Conservation (phyloP, 441 rosid genomes). For the Metrosideros polymorpha region DNA sequence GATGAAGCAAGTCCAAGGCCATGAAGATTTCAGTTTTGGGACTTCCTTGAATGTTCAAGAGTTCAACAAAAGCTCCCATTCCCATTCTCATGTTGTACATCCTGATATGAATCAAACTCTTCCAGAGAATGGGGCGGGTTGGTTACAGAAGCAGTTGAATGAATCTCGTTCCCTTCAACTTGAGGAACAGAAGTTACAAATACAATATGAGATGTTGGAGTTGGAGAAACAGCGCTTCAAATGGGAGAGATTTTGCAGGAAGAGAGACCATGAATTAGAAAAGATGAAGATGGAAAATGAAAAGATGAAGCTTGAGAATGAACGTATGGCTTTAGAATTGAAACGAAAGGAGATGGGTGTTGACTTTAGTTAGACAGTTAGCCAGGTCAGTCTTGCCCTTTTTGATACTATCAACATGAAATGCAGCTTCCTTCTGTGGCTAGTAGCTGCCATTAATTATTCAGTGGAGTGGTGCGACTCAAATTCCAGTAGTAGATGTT, state of each 20-base stretch:
- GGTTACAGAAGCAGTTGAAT: conserved; percentile 61
- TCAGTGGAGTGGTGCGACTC: not conserved
- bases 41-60: conserved; percentile 32
- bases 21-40: conserved; percentile 39
- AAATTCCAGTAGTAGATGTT: not conserved
- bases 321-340: conserved; percentile 60
- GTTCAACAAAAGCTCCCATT: conserved; percentile 24
- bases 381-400: not conserved
- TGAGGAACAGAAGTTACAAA: conserved; percentile 71
- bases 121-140: conserved; percentile 34
- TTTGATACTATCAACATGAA: not conserved
- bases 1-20: conserved; percentile 39
- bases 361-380: conserved; percentile 14
- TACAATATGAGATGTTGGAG: conserved; percentile 64
- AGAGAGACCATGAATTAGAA: conserved; percentile 69
- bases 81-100: conserved; percentile 27
- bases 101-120: conserved; percentile 40
- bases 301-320: conserved; percentile 86
- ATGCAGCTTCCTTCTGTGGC: not conserved
- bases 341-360: conserved; percentile 50
- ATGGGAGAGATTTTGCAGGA: conserved; percentile 82
- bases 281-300: conserved; percentile 71
- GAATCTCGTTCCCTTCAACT: conserved; percentile 59
- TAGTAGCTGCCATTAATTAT: not conserved
- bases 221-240: conserved; percentile 71